Evolutionary conservation across 2,329 filamentous ascomycete genomes (phyloP).

Genomic region (Aspergillus puulaauensis): DNA sequence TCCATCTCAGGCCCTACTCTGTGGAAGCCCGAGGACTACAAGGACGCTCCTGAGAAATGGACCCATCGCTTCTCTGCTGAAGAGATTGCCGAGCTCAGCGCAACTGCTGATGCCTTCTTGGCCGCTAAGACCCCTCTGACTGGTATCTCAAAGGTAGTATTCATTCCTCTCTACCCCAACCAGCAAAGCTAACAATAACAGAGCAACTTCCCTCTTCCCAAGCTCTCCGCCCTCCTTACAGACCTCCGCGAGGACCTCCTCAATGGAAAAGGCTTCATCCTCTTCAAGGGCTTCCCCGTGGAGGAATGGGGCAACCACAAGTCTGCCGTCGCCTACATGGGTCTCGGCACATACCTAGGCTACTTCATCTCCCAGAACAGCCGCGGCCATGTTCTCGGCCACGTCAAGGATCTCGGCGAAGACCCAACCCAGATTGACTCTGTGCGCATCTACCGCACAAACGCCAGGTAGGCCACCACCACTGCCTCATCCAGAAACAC

Average conservation of each 20-base stretch:
- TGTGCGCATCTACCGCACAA: conserved; percentile 87
- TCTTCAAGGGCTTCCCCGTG: conserved; percentile 87
- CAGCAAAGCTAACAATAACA: neutral
- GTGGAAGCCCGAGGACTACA: conserved; percentile 68
- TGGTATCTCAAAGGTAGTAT: conserved; percentile 65
- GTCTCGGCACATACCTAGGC: conserved; percentile 78
- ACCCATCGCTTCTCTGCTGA: conserved; percentile 66
- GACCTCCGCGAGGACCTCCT: conserved; percentile 67
- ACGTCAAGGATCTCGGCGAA: conserved; percentile 86
- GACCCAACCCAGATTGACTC: conserved; percentile 79
- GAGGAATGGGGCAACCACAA: conserved; percentile 74
- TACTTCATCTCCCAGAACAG: conserved; percentile 88
- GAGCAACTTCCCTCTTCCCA: conserved; percentile 56
- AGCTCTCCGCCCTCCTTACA: conserved; percentile 53
- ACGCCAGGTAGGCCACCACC: conserved; percentile 55
- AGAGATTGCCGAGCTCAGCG: conserved; percentile 67
- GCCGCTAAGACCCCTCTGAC: conserved; percentile 65
- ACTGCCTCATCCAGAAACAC: no score
- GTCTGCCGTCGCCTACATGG: conserved; percentile 84
- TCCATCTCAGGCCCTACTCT: conserved; percentile 70
- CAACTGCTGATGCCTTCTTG: conserved; percentile 68
- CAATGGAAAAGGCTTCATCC: conserved; percentile 83
- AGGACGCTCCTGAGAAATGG: conserved; percentile 66
- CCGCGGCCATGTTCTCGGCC: conserved; percentile 79
- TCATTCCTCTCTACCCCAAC: neutral